Percentiles rank a stretch among this genome's conserved stretches.
phyloP scores from a whole-genome alignment of 257 asterid genomes.

The Nicotiana sylvestris region DNA sequence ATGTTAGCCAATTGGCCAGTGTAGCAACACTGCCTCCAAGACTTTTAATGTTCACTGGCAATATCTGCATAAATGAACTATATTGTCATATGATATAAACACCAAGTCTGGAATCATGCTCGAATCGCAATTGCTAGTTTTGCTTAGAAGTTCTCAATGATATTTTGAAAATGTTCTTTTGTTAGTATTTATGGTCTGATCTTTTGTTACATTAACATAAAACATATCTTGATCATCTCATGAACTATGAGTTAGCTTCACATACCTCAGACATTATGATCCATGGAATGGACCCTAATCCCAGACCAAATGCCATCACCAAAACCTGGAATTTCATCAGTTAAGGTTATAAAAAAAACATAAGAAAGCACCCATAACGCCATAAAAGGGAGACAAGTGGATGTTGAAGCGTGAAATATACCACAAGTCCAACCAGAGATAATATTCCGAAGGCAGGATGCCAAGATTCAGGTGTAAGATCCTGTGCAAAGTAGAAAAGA shows the following conservation, averaged over 20 bases:
- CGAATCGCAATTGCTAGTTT: neutral
- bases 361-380: neutral
- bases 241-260: neutral
- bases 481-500: constrained; percentile 34
- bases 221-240: too few species aligned
- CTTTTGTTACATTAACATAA: too few species aligned
- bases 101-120: neutral
- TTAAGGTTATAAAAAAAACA: neutral
- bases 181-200: too few species aligned
- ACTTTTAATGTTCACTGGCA: constrained; percentile 74
- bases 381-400: neutral
- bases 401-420: constrained; percentile 23
- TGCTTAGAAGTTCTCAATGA: neutral
- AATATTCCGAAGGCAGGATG: constrained; percentile 35
- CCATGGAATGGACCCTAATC: constrained; percentile 89
- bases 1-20: constrained; percentile 70
- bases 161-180: too few species aligned
- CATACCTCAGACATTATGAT: constrained; percentile 90
- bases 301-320: constrained; percentile 71
- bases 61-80: constrained; percentile 40
- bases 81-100: neutral
- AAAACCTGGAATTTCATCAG: constrained; percentile 41
- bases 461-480: constrained; percentile 32
- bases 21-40: constrained; percentile 91
- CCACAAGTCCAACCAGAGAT: constrained; percentile 68